Conservation (phyloP, 2,329 filamentous ascomycete genomes). For the Pseudogymnoascus sp. region DNA sequence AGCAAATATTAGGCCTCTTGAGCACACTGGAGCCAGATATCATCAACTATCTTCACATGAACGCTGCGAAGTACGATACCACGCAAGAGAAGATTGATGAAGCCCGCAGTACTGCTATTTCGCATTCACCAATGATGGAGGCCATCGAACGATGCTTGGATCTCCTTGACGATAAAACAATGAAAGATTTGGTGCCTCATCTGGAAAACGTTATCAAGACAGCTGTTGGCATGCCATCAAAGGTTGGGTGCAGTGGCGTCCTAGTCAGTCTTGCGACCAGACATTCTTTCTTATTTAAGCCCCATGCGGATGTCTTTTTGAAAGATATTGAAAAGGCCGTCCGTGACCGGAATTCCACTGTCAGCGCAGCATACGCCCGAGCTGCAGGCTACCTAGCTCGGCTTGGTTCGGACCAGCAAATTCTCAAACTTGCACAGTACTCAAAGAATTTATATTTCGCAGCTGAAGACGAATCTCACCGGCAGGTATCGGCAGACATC, state of each 20-base stretch:
- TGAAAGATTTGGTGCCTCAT: slow-evolving; percentile 63
- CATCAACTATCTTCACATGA: slow-evolving; percentile 88
- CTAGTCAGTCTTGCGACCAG: slow-evolving; percentile 79
- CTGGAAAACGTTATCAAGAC: slow-evolving; percentile 76
- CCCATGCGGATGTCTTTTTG: slow-evolving; percentile 69
- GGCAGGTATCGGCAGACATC: slow-evolving; percentile 75
- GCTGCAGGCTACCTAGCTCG: slow-evolving; percentile 79
- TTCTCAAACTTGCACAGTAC: slow-evolving; percentile 44
- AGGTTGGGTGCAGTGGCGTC: slow-evolving; percentile 82
- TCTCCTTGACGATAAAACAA: slow-evolving; percentile 69
- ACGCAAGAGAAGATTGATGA: slow-evolving; percentile 88
- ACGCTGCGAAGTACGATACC: slow-evolving; percentile 74
- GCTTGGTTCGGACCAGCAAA: slow-evolving; percentile 42
- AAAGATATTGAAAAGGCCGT: slow-evolving; percentile 73
- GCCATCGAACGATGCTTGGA: slow-evolving; percentile 86
- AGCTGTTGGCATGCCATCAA: slow-evolving; percentile 85
- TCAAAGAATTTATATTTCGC: slow-evolving; percentile 69
- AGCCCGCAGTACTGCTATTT: slow-evolving; percentile 71
- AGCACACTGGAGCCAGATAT: slow-evolving; percentile 84
- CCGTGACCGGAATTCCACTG: slow-evolving; percentile 88
- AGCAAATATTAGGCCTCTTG: slow-evolving; percentile 71
- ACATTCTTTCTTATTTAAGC: slow-evolving; percentile 65
- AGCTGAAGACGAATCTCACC: slow-evolving; percentile 67
- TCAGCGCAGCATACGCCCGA: slow-evolving; percentile 80
- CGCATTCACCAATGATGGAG: slow-evolving; percentile 82